Percentiles rank a stretch among this genome's conserved stretches.
These are phyloP conservation scores for Ananas comosus DNA, from an alignment of 176 grass and related monocot species.

Conservation along the genomic window DNA sequence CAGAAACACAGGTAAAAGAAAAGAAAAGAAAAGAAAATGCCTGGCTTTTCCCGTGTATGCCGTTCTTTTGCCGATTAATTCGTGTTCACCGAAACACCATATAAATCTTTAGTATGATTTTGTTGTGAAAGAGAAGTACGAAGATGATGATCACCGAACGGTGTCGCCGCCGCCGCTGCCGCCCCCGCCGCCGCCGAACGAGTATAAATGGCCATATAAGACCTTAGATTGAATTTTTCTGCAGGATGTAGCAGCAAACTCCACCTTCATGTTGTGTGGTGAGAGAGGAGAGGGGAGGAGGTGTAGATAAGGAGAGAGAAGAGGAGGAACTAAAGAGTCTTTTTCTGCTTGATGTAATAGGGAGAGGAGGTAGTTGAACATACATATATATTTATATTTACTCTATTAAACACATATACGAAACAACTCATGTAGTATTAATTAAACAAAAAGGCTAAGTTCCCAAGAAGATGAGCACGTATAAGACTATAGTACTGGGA, in stretches of 20 bases:
- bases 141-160: constrained; percentile 36
- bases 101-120: constrained; percentile 16
- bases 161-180: constrained; percentile 1
- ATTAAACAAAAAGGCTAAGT: no score
- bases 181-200: not conserved
- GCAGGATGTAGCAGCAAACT: constrained; percentile 22
- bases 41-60: constrained; percentile 56
- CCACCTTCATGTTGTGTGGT: constrained; percentile 33
- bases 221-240: not conserved
- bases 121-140: constrained; percentile 22
- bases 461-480: no score
- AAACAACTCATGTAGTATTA: not conserved
- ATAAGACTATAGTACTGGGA: no score
- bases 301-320: constrained; percentile 12
- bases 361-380: constrained; percentile 26
- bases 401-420: not conserved
- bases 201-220: constrained; percentile 8
- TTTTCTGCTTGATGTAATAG: constrained; percentile 23
- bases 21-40: constrained; percentile 50
- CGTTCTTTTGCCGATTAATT: constrained; percentile 18
- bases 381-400: constrained; percentile 11
- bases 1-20: constrained; percentile 14
- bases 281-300: constrained; percentile 12
- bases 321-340: constrained; percentile 8
- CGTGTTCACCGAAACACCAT: constrained; percentile 37